Evolutionary conservation across 2,329 filamentous ascomycete genomes (phyloP), one percentile per base, ranked within the genome.

Genomic region (Fusarium burgessii): DNA sequence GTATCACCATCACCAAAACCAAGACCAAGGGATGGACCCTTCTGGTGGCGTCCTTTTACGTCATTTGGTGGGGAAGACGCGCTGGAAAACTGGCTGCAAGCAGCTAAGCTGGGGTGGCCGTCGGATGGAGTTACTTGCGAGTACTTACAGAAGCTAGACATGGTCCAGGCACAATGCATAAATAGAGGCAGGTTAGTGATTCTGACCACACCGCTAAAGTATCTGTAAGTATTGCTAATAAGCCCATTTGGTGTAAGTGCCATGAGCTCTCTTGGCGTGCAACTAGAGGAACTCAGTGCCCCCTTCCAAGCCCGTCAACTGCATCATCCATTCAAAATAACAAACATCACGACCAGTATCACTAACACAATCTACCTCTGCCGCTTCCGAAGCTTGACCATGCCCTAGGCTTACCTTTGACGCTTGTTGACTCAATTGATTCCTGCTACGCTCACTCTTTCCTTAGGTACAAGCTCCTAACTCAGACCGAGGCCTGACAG

Each of bases 211-310:
- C 14, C n/a, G 7, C n/a, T 35, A 18, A 55, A 45, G 64, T 67
- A 62, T 11, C 20, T n/a, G 6, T 12, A 62, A 54, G 64, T 67
- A 67, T 36, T 13, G 6, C 13, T 14, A 23, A 36, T 45, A 35
- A 40, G 35, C 55, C 63, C 35, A 61, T 67, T 61, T 43, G 43
- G 69, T 70, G 66, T 74, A 71, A 74, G 73, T 72, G 65, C 54
- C 40, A 40, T 36, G 49, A 43, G 62, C 35, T 58, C 65, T 72
- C 68, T 71, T 72, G 59, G 68, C 68, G 50, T 35, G 51, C 62
- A 45, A 70, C 47, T 27, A 41, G 46, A 51, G 57, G 56, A 58
- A 62, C 67, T 50, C 49, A 62, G 50, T 57, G 49, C 25, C 58
- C 56, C 64, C 62, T 57, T 49, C 51, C 64, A 51, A 55, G 62